phyloP scores from a whole-genome alignment of 768 basidiomycete genomes.

The Calocybe cyanea region DNA sequence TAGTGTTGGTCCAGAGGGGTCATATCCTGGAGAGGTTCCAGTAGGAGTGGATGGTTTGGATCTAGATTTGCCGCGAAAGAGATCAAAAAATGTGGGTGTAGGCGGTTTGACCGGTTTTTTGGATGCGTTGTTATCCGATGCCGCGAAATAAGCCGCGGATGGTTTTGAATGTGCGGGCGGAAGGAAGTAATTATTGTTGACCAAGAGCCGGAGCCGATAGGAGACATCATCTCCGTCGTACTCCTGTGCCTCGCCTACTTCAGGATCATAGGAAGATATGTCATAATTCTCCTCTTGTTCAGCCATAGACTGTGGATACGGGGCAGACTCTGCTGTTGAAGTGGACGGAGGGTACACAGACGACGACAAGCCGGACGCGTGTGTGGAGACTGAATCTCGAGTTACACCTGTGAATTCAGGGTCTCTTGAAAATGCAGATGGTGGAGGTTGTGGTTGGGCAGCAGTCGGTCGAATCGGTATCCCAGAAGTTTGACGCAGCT shows the following conservation, averaged over 20 bases:
- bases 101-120: conserved; percentile 43
- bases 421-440: conserved; percentile 47
- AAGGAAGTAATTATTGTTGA: conserved; percentile 86
- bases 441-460: conserved; percentile 29
- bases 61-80: conserved; percentile 68
- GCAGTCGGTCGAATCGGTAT: conserved; percentile 17
- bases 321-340: conserved; percentile 60
- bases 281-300: conserved; percentile 39
- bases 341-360: conserved; percentile 77
- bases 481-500: conserved; percentile 19
- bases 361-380: conserved; percentile 65
- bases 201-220: conserved; percentile 77
- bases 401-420: conserved; percentile 36
- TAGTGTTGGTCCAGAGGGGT: conserved; percentile 42
- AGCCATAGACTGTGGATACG: conserved; percentile 58
- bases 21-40: conserved; percentile 27
- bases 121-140: conserved; percentile 29
- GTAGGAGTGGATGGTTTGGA: conserved; percentile 59
- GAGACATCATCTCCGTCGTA: conserved; percentile 77
- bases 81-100: conserved; percentile 60
- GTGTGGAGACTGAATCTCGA: conserved; percentile 60
- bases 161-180: conserved; percentile 87
- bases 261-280: conserved; percentile 44
- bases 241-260: conserved; percentile 44
- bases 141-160: conserved; percentile 58